Conservation (phyloP, 202 grass and related monocot genomes). For the Hordeum pubiflorum region DNA sequence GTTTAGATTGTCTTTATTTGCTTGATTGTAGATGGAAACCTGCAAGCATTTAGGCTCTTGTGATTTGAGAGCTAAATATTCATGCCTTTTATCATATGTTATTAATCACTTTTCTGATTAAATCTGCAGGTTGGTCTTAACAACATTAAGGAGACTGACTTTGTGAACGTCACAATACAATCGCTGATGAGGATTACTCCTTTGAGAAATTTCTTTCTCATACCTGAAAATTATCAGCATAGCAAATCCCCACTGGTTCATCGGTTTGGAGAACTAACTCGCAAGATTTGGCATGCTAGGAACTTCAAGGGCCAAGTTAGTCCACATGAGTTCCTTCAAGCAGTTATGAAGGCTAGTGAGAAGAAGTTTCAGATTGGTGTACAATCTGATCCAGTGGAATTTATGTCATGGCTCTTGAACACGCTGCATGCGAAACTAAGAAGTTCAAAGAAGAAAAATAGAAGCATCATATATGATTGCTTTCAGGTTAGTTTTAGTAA, state of each 20-base stretch:
- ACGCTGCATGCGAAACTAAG: slow-evolving; percentile 74
- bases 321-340: slow-evolving; percentile 97
- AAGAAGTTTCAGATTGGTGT: slow-evolving; percentile 97
- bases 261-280: slow-evolving; percentile 89
- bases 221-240: slow-evolving; percentile 88
- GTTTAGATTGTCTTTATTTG: slow-evolving; percentile 4
- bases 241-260: slow-evolving; percentile 90
- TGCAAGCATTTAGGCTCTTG: neutral
- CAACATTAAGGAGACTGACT: slow-evolving; percentile 99
- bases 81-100: slow-evolving; percentile 2
- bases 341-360: slow-evolving; percentile 91
- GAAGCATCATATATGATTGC: slow-evolving; percentile 93
- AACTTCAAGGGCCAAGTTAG: slow-evolving; percentile 99
- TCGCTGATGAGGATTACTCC: slow-evolving; percentile 93
- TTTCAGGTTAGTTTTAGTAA: slow-evolving; percentile 64
- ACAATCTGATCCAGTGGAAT: slow-evolving; percentile 96
- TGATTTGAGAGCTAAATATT: neutral
- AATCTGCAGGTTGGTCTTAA: slow-evolving; percentile 93
- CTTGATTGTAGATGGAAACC: neutral
- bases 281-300: slow-evolving; percentile 95
- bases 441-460: slow-evolving; percentile 75
- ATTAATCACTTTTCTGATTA: slow-evolving; percentile 14
- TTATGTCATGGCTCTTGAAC: slow-evolving; percentile 96
- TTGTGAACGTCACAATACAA: slow-evolving; percentile 97
- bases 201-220: slow-evolving; percentile 98